Evolutionary conservation across 257 asterid genomes (phyloP), one percentile per base, ranked within the genome.

Genomic region (Solanum chaucha): DNA sequence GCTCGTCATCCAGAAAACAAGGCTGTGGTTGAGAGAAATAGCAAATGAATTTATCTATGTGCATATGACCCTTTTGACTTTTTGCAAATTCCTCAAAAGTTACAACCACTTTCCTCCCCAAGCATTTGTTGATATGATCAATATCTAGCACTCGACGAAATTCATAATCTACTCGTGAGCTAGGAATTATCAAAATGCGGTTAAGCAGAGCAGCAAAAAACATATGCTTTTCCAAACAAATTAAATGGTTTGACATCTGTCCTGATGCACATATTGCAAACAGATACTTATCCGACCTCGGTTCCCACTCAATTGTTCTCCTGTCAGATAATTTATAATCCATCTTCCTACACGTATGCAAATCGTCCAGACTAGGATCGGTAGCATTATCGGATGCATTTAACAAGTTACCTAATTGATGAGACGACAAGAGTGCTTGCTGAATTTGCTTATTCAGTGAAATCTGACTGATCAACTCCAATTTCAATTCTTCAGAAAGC

Each of bases 151-250:
- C 96, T 11, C 94, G 91, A 55, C 86, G 91, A 74, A 97, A 97
- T 90, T 93, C 98, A 83, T 82, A 97, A 90, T 97, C 99, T 78
- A 97, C 97, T 89, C 92, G 95, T 9, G 97, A 86, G 89, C 99
- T 97, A 0, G 98, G 99, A 87, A 97, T 93, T 75, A 97, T 98
- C 92, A 97, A 88, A 26, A 95, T 65, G 30, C 99, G 93, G 74
- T 92, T 92, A 83, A 97, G 93, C 91, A 93, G 41, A 36, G 99
- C 98, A 1, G 99, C 99, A 55, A 97, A 97, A 88, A 96, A 93
- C 98, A 95, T 95, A 83, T 96, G 99, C 93, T 95, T 97, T 93
- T 96, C 99, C 86, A 97, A 90, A 90, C 99, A 97, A 88, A 96
- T 95, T 94, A 97, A 91, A 91, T 93, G 99, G 88, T 97, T 97